Base-by-base conservation (phyloP, 768 basidiomycete genomes). In the Trametes punicea region DNA sequence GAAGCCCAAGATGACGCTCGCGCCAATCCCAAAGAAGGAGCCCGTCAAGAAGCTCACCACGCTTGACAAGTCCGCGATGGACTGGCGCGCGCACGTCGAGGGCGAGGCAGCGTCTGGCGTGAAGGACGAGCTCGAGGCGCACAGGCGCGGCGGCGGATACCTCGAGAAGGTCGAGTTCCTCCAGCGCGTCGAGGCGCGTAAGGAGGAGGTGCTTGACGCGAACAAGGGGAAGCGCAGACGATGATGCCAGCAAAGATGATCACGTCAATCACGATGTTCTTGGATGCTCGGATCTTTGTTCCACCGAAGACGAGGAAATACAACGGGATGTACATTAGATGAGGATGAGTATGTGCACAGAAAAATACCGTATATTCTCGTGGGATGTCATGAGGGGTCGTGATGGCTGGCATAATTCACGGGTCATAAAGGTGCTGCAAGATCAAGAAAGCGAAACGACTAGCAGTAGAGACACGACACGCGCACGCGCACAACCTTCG, bases 81-180 rank as follows among this genome's bases (percentile, higher is more conserved):
- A 94, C 66, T 94, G 92, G 92, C 77, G 78, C 26, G 70, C 81
- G 0, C 90, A 93, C 62, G 70, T 90, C 13, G 69, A 76, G 18
- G 58, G 77, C 0, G 70, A 78, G 47, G 58, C 40, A 2, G 64
- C 69, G 23, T 54, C 74, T 0, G 78, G 74, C 3, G 65, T 85
- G 8, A 78, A 81, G 57, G 85, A 90, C 61, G 87, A 90, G 58
- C 76, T 94, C n/a, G 82, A 87, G 46, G 81, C 81, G 3, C 86
- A 91, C 56, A 75, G 85, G 44, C 79, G 85, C 38, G 81, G 84
- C 0, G 90, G 88, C 8, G 89, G 91, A 0, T 94, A 88, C 69
- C 73, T 94, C 18, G 91, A 90, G 62, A 93, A 88, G 71, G 82
- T 91, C 27, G 90, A 92, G 34, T 94, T 93, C 65, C 70, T 94